Evolutionary conservation across 768 basidiomycete genomes (phyloP).

Genomic region (Hericium coralloides): DNA sequence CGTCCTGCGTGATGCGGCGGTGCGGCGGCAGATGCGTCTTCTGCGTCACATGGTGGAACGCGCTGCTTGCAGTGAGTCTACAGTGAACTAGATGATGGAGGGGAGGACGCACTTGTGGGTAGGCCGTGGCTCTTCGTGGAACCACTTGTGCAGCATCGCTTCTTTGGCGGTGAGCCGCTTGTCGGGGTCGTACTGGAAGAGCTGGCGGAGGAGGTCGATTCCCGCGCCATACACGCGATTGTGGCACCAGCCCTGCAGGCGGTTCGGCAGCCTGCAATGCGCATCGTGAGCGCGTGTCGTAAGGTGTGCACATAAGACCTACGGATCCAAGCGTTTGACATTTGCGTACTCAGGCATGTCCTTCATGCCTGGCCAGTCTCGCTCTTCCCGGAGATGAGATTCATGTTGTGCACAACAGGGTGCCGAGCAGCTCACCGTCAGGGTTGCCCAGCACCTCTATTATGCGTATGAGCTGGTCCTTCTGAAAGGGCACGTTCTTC

Average conservation of each 20-base stretch:
- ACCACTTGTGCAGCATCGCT: constrained; percentile 84
- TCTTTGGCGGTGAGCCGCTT: constrained; percentile 75
- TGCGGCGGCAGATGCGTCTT: constrained; percentile 72
- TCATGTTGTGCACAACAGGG: background rate
- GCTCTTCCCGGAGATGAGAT: constrained; percentile 37
- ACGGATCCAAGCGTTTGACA: constrained; percentile 74
- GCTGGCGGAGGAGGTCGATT: constrained; percentile 73
- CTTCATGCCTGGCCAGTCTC: constrained; percentile 78
- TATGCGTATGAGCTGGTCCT: constrained; percentile 93
- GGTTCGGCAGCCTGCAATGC: constrained; percentile 41
- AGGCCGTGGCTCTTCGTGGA: constrained; percentile 81
- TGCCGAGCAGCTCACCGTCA: constrained; percentile 43
- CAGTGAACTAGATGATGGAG: background rate
- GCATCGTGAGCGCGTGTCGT: background rate
- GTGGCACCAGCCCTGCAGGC: constrained; percentile 69
- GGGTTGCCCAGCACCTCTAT: constrained; percentile 91
- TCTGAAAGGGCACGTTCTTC: constrained; percentile 96
- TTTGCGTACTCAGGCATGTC: constrained; percentile 86
- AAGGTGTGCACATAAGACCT: constrained; percentile 8
- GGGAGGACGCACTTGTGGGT: constrained; percentile 60
- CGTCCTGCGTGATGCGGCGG: constrained; percentile 86
- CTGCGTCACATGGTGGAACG: constrained; percentile 53
- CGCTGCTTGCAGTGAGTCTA: constrained; percentile 33
- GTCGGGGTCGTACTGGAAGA: constrained; percentile 90
- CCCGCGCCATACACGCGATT: constrained; percentile 53